Percentiles rank a stretch among this genome's conserved stretches.
Conservation (phyloP, 2,329 filamentous ascomycete species). For the Xylariaceae sp. region DNA sequence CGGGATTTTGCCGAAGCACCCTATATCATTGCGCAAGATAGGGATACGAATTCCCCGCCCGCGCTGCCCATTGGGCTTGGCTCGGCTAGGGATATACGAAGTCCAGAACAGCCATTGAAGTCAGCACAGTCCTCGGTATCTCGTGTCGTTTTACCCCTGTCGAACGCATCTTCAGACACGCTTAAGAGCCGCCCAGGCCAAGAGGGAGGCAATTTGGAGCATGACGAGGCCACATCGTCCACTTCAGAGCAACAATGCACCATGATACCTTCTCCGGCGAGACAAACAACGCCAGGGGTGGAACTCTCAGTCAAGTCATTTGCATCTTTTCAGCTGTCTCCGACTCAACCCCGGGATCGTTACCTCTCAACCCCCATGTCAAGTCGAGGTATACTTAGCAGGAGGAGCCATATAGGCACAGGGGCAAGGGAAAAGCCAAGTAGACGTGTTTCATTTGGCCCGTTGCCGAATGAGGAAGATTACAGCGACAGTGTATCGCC, state of each 20-base stretch:
- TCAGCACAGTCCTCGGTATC: no score
- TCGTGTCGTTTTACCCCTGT: no score
- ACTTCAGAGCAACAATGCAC: no score
- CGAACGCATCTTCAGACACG: no score
- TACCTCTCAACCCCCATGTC: slow-evolving; percentile 7
- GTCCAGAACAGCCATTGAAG: no score
- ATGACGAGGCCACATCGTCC: no score
- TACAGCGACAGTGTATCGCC: slow-evolving; percentile 16
- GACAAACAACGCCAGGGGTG: slow-evolving; percentile 39
- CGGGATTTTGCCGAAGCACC: slow-evolving; percentile 8
- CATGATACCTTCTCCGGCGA: slow-evolving; percentile 27
- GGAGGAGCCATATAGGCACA: slow-evolving; percentile 13
- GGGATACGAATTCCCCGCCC: no score
- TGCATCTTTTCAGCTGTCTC: slow-evolving; percentile 46
- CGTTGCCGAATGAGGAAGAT: slow-evolving; percentile 25
- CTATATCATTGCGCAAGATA: no score
- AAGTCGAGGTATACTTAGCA: slow-evolving; percentile 21
- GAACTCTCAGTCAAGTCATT: slow-evolving; percentile 47
- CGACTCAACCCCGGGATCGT: slow-evolving; percentile 34
- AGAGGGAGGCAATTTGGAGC: no score
- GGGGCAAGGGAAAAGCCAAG: slow-evolving; percentile 14
- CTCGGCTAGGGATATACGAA: background rate
- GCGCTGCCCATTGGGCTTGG: background rate
- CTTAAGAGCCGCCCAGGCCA: no score
- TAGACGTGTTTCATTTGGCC: slow-evolving; percentile 33